Percentiles rank a stretch among this genome's conserved stretches.
Evolutionary conservation across 345 rosid genomes (phyloP).

Genomic region (Gynandropsis gynandra): DNA sequence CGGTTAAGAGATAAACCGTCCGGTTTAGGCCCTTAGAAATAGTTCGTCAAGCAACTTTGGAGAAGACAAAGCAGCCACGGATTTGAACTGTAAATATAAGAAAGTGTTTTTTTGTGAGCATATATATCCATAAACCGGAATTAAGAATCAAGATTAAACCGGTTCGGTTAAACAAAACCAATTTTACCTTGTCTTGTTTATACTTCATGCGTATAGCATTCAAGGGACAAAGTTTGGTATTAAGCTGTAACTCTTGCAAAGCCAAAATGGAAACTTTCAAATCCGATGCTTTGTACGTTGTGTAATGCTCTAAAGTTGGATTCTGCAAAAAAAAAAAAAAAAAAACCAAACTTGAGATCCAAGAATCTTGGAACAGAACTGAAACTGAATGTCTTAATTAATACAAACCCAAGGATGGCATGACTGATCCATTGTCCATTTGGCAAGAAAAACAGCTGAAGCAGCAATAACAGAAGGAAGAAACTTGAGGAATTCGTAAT

Average conservation of each 20-base stretch:
- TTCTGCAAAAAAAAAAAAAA: constrained; percentile 31
- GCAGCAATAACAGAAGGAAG: constrained; percentile 86
- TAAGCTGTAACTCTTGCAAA: constrained; percentile 61
- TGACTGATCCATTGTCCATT: constrained; percentile 83
- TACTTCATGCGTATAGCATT: constrained; percentile 67
- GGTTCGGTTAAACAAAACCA: constrained; percentile 3
- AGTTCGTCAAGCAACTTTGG: constrained; percentile 49
- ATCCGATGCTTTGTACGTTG: constrained; percentile 56
- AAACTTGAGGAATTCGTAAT: constrained; percentile 51
- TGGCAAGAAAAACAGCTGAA: constrained; percentile 83
- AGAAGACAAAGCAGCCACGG: constrained; percentile 62
- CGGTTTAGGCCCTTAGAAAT: constrained; percentile 33
- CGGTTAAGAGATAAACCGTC: constrained; percentile 30
- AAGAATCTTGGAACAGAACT: constrained; percentile 6
- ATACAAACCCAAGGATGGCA: constrained; percentile 76
- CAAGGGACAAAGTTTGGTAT: constrained; percentile 54
- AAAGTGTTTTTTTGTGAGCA: no score
- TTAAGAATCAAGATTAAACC: not conserved
- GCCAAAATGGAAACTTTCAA: constrained; percentile 46
- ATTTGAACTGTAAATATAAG: constrained; percentile 72
- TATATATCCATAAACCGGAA: not conserved
- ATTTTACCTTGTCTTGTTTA: constrained; percentile 56
- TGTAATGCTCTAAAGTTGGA: constrained; percentile 70
- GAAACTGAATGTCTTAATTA: not conserved
- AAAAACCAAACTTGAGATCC: constrained; percentile 6